Evolutionary conservation across 2,329 filamentous ascomycete species (phyloP), one percentile per base, ranked within the genome.

Genomic region (Byssoonygena ceratinophila): DNA sequence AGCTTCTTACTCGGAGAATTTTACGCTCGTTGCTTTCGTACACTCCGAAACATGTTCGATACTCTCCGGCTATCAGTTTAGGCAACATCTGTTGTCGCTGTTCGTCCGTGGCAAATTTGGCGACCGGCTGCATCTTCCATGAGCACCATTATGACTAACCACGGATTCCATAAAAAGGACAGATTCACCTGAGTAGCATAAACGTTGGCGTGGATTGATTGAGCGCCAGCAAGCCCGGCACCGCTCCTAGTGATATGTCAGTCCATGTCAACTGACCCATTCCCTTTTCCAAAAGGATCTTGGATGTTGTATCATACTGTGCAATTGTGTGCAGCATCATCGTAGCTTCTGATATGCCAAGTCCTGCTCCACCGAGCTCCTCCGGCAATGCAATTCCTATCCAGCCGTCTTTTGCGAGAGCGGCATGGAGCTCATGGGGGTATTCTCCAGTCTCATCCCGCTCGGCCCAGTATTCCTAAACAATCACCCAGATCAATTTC

Each of bases 301-400:
- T 14, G 8, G 12, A 20, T 16, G 37, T 14, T 22, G 14, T n/a
- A 29, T 48, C 63, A 12, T 59, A 83, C 69, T 89, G 84, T 0
- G 83, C 74, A 53, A 90, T 86, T 1, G 85, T 86, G 61, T 94
- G 87, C 74, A 92, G 78, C 85, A 92, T 91, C 78, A 91, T 85
- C 0, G 83, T 87, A 0, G 87, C 87, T 64, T 92, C 87, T 0
- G 84, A 83, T 32, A 94, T 88, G 62, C 68, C 86, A 7, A 94
- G 68, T 0, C 84, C 85, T 1, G 84, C 77, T 0, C 87, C 87
- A 2, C 87, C 87, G 0, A 88, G 75, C 0, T 78, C 74, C 63
- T 89, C 84, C 0, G 86, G 85, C 2, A 92, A 70, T 0, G 85
- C 85, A 58, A 91, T 89, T 2, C 87, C 87, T 37, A 92, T 77